phyloP scores from a whole-genome alignment of 805 yeast genomes.

The Metschnikowia amazonensis region DNA sequence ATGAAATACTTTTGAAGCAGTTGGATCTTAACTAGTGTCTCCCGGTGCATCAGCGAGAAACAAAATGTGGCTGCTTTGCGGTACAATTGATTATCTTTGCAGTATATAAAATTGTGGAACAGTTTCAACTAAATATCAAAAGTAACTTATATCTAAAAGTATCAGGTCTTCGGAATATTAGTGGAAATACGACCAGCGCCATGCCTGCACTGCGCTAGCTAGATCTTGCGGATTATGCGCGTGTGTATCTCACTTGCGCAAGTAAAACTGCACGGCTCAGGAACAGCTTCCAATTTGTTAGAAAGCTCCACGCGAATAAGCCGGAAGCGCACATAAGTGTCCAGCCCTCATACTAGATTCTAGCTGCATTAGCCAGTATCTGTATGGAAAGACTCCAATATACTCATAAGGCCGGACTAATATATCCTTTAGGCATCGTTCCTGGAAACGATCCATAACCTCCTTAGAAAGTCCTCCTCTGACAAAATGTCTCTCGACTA shows the following conservation, averaged over 20 bases:
- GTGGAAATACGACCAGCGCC: not conserved
- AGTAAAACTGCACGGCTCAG: constrained; percentile 2
- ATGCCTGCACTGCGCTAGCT: not conserved
- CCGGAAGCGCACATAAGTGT: not conserved
- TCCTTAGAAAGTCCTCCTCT: not conserved
- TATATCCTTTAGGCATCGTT: too few relatives aligned
- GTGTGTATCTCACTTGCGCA: constrained; percentile 1
- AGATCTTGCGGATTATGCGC: not conserved
- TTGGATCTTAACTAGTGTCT: constrained; percentile 5
- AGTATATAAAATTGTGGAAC: not conserved
- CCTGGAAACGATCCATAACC: too few relatives aligned
- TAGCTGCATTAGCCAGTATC: not conserved
- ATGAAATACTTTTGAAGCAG: constrained; percentile 21
- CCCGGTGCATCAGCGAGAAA: not conserved
- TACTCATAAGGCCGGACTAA: not conserved
- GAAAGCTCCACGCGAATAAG: not conserved
- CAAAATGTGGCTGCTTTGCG: not conserved
- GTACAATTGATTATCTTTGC: not conserved
- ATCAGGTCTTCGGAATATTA: not conserved
- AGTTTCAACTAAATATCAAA: too few relatives aligned
- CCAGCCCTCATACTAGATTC: not conserved
- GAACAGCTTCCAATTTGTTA: not conserved
- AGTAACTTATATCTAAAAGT: not conserved
- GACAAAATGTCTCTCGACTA: constrained; percentile 10
- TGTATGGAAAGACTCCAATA: not conserved